phyloP scores from a whole-genome alignment of 2,329 filamentous ascomycete genomes.

The Elsinoe necatrix region DNA sequence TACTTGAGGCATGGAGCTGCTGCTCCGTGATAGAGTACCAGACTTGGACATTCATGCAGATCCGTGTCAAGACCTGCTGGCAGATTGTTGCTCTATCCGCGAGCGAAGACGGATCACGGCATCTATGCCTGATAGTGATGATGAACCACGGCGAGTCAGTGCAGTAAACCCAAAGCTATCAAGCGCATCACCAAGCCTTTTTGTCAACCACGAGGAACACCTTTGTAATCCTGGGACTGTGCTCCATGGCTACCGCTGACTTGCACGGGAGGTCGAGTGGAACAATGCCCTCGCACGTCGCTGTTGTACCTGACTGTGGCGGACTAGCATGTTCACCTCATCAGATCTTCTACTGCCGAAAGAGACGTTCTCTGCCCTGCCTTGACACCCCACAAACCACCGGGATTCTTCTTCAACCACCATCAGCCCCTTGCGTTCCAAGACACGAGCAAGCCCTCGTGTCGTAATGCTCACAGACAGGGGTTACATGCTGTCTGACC shows the following conservation, averaged over 20 bases:
- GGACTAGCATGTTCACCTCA: neutral
- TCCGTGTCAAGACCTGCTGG: neutral
- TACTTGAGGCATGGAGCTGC: neutral
- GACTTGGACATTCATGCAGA: neutral
- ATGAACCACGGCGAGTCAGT: constrained; percentile 3
- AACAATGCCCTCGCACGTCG: neutral
- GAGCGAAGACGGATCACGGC: constrained; percentile 3
- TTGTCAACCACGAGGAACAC: constrained; percentile 4
- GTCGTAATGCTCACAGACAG: constrained; percentile 9
- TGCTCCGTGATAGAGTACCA: neutral
- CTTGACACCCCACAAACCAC: neutral
- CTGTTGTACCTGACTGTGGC: constrained; percentile 3
- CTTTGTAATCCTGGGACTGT: neutral
- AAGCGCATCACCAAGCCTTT: constrained; percentile 8
- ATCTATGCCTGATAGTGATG: neutral
- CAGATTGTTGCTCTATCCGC: neutral
- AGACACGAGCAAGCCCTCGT: constrained; percentile 3
- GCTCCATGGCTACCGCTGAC: neutral
- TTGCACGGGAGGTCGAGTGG: neutral
- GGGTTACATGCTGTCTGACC: constrained; percentile 9
- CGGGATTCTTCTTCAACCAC: neutral
- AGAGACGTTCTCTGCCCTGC: neutral
- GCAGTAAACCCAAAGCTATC: neutral
- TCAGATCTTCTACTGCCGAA: neutral
- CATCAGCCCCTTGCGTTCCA: neutral